Evolutionary conservation across 73 alveolate genomes (phyloP), one percentile per base, ranked within the genome.

Genomic region (Durusdinium trenchii): DNA sequence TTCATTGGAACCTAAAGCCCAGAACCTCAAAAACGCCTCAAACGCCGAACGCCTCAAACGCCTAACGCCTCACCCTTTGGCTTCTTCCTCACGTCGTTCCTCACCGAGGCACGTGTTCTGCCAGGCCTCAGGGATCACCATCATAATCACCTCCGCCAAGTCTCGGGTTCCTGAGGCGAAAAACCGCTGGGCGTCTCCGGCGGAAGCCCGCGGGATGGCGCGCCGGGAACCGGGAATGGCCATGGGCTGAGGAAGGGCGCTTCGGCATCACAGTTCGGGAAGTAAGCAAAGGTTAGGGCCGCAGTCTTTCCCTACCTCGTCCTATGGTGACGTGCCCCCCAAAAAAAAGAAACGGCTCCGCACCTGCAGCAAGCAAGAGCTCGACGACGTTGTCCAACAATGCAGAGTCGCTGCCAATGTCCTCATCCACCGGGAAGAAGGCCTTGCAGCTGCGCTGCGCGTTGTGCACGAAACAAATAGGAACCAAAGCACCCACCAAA

Each of bases 51-150:
- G 20, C 48, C 84, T 14, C 84, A 36, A 30, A 30, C 85, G 50
- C n/a, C n/a, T 16, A 1, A 16, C 85, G 23, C 23, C 85, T 16
- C 85, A 71, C 43, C 85, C 36, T n/a, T 38, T 36, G 87, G 1
- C 40, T 0, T 38, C 87, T 32, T 12, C 36, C 52, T 76, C 45
- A 36, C 45, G 52, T 30, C 45, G 46, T 7, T 36, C 36, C 81
- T 30, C 35, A 3, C 83, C 62, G 46, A 42, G 62, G 23, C 7
- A n/a, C 83, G 52, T 61, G 47, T 86, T 81, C 69, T 81, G 98
- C 98, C 78, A 52, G 32, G 99, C 99, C 84, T 94, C 99, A 6
- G 99, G 99, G 85, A 94, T 57, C 50, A 94, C 94, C 99, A 94
- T 94, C 99, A 94, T 75, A 46, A 94, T 94, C 54, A 94, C 99